A percentile compares a stretch with the other conserved stretches of the same genome.
These are phyloP conservation scores for Pythium brachiatum DNA, from an alignment of 352 stramenopile genomes.

Conservation along the genomic window DNA sequence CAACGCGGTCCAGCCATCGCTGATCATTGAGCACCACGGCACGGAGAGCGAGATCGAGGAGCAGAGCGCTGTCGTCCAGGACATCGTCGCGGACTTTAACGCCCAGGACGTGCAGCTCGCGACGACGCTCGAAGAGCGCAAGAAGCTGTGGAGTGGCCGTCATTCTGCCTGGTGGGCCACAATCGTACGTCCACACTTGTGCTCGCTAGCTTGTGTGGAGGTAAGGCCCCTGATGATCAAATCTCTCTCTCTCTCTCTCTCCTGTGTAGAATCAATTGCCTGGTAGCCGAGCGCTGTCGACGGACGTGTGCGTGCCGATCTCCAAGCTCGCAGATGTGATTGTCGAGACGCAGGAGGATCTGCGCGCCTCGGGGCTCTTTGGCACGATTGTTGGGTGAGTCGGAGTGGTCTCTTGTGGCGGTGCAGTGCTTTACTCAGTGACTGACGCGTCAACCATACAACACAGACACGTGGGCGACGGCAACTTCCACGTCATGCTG, in stretches of 20 bases:
- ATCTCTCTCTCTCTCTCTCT: neutral
- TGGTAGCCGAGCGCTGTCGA: conserved; percentile 85
- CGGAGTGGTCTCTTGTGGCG: too few species aligned
- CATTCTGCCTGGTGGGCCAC: conserved; percentile 87
- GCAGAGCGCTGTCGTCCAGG: conserved; percentile 82
- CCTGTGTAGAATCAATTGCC: conserved; percentile 61
- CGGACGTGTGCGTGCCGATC: conserved; percentile 97
- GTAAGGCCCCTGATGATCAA: neutral
- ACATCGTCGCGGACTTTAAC: conserved; percentile 85
- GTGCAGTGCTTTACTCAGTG: too few species aligned
- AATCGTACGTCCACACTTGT: conserved; percentile 40
- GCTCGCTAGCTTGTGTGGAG: neutral
- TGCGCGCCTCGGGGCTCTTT: conserved; percentile 87
- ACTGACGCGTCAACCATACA: too few species aligned
- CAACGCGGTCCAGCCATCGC: conserved; percentile 78
- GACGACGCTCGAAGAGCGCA: conserved; percentile 64
- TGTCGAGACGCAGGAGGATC: conserved; percentile 88
- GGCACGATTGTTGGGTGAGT: conserved; percentile 89
- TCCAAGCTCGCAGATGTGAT: conserved; percentile 93
- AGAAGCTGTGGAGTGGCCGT: conserved; percentile 81
- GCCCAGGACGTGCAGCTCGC: conserved; percentile 81
- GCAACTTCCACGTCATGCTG: conserved; percentile 98
- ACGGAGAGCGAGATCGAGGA: conserved; percentile 78
- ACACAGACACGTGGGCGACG: conserved; percentile 90
- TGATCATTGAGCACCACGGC: conserved; percentile 96